These are phyloP conservation scores for Niveomyces coronatus DNA, from an alignment of 2,329 filamentous ascomycete species.

Conservation along the genomic window DNA sequence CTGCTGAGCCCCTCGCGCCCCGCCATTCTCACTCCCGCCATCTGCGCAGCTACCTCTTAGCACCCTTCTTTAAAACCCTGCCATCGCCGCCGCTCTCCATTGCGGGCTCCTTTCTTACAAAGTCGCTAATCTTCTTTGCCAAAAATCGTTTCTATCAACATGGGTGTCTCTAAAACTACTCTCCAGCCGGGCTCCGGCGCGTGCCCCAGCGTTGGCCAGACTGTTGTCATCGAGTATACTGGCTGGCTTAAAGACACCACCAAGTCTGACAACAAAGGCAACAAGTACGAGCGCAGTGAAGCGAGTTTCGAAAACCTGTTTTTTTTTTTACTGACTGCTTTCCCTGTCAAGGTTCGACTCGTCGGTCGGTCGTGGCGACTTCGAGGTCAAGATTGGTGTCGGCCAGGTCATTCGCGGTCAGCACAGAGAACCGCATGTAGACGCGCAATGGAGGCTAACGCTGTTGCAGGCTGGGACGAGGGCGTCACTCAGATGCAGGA, in stretches of 20 bases:
- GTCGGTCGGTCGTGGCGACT: constrained; percentile 67
- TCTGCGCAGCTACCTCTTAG: constrained; percentile 4
- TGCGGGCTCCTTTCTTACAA: constrained; percentile 2
- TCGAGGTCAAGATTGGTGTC: constrained; percentile 68
- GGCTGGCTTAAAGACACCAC: constrained; percentile 67
- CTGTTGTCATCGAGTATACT: constrained; percentile 81
- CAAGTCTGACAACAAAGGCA: constrained; percentile 55
- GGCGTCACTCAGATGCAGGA: constrained; percentile 78
- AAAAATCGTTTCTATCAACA: constrained; percentile 27
- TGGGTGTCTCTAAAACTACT: constrained; percentile 65
- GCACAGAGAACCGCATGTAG: constrained; percentile 12
- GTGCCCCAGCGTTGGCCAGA: constrained; percentile 55
- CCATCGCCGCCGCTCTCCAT: constrained; percentile 8
- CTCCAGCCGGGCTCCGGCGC: constrained; percentile 51
- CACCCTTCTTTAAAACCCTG: constrained; percentile 10
- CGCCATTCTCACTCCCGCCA: constrained; percentile 10
- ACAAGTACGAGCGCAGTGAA: constrained; percentile 55
- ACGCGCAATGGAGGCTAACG: constrained; percentile 10
- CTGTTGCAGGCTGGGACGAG: constrained; percentile 63
- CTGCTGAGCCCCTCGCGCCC: constrained; percentile 6
- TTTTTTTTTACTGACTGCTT: constrained; percentile 2
- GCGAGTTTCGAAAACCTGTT: constrained; percentile 1
- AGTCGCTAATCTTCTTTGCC: background rate
- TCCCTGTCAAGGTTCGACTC: constrained; percentile 68
- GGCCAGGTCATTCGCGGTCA: constrained; percentile 80